A percentile compares a stretch with the other conserved stretches of the same genome.
Conservation (phyloP, 805 yeast genomes). For the Starmerella bombi region DNA sequence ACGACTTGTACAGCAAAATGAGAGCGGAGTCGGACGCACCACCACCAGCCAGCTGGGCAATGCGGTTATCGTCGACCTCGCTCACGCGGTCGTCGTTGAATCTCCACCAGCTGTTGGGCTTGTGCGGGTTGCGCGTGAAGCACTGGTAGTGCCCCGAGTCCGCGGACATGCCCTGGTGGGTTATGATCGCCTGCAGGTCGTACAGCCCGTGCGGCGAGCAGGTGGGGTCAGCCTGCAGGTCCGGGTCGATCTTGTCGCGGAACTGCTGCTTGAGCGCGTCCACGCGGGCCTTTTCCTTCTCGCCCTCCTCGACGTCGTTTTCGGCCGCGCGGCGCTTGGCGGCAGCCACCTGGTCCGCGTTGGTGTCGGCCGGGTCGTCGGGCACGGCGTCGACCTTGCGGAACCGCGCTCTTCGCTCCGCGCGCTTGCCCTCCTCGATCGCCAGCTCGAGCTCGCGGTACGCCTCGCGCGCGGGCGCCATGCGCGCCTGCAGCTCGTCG, state of each 20-base stretch:
- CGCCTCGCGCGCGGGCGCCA: conserved; percentile 62
- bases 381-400: conserved; percentile 31
- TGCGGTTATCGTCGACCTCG: conserved; percentile 61
- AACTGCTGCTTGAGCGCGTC: conserved; percentile 23
- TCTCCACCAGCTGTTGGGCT: conserved; percentile 77
- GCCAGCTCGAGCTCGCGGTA: conserved; percentile 64
- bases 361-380: conserved; percentile 23
- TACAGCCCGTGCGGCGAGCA: conserved; percentile 83
- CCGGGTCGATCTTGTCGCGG: conserved; percentile 30
- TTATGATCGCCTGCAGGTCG: conserved; percentile 66
- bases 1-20: conserved; percentile 71
- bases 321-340: conserved; percentile 17
- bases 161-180: conserved; percentile 91
- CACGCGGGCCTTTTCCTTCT: conserved; percentile 15
- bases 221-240: conserved; percentile 34
- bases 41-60: conserved; percentile 86
- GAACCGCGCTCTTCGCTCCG: conserved; percentile 49
- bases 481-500: conserved; percentile 53
- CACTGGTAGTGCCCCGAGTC: conserved; percentile 97
- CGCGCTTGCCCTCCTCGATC: conserved; percentile 56
- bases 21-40: conserved; percentile 94
- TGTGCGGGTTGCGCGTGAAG: conserved; percentile 52
- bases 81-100: conserved; percentile 87
- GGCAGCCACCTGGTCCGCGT: conserved; percentile 16
- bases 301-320: conserved; percentile 12